Base-by-base conservation (phyloP, 345 rosid species). In the Mercurialis annua region DNA sequence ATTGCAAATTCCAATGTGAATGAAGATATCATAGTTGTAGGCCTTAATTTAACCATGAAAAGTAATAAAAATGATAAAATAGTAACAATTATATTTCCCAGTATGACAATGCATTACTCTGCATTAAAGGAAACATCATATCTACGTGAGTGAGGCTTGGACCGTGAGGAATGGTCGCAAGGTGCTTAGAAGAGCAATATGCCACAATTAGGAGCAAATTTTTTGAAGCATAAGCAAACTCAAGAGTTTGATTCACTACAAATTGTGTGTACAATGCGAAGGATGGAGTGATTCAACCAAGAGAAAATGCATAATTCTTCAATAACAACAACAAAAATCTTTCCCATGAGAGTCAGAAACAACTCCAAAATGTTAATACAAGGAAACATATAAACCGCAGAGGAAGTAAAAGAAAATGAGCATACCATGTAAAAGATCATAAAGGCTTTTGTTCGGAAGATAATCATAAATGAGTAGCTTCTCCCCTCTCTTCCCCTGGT, bases 401-500 rank as follows among this genome's bases (percentile, higher is more conserved):
- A 59, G 18, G 53, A 10, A 70, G 52, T 23, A 18, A 15, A 10
- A n/a, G n/a, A 54, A 64, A 53, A 56, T 10, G 46, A 30, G 44
- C 74, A 58, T 90, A 93, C 99, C 97, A 64, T 91, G 96, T 71
- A 94, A 84, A 74, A 86, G 82, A 70, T 94, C 97, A 78, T 90
- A 77, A 72, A 94, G 85, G 75, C 80, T 83, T 71, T 86, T 82
- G 67, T 83, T 87, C 24, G 97, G 97, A 53, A 94, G 87, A 76
- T 87, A 91, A 66, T 94, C 99, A 77, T 90, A 94, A 49, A 94
- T 90, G 51, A 94, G 99, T 33, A 94, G 90, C 87, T 94, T 89
- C 71, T 94, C 99, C 64, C 99, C 97, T 83, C 97, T 84, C 73
- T 87, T 93, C 67, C 99, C 99, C 38, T 94, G 92, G 78, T 94